These are phyloP conservation scores for Fusarium sp. DNA, from an alignment of 2,329 filamentous ascomycete genomes.

Conservation along the genomic window DNA sequence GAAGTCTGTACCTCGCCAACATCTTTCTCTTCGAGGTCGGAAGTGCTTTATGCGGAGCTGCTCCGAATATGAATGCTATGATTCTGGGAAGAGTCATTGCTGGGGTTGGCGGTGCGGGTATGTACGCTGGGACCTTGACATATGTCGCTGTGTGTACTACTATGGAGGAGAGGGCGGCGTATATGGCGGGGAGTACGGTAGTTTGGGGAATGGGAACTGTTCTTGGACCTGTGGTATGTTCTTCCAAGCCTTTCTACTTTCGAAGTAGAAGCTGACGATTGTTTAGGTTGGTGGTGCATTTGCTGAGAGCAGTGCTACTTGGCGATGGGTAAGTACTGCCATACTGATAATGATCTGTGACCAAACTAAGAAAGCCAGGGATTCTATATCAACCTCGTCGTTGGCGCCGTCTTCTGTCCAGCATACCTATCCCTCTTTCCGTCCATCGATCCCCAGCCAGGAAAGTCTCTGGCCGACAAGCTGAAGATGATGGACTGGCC, in stretches of 20 bases:
- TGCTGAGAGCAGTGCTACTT: conserved; percentile 52
- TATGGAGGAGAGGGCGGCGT: background rate
- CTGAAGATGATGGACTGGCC: background rate
- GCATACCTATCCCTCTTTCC: background rate
- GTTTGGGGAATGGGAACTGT: background rate
- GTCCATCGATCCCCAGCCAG: background rate
- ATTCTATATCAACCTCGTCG: background rate
- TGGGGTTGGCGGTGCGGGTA: background rate
- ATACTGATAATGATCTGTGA: accelerated
- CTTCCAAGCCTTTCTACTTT: no score
- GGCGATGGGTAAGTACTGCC: conserved; percentile 50
- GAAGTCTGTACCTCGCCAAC: background rate
- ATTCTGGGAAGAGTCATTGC: background rate
- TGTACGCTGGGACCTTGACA: background rate
- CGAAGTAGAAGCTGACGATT: no score
- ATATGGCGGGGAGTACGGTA: background rate
- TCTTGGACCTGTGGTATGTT: background rate
- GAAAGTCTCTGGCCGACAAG: background rate
- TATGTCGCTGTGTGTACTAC: background rate
- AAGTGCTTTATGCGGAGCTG: background rate
- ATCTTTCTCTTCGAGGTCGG: background rate
- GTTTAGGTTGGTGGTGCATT: conserved; percentile 56
- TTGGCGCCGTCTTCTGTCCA: background rate
- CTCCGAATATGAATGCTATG: background rate
- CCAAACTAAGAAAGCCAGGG: background rate